Evolutionary conservation across 1,284 basidiomycete species (phyloP).

Genomic region (Rhodotorula sp.): DNA sequence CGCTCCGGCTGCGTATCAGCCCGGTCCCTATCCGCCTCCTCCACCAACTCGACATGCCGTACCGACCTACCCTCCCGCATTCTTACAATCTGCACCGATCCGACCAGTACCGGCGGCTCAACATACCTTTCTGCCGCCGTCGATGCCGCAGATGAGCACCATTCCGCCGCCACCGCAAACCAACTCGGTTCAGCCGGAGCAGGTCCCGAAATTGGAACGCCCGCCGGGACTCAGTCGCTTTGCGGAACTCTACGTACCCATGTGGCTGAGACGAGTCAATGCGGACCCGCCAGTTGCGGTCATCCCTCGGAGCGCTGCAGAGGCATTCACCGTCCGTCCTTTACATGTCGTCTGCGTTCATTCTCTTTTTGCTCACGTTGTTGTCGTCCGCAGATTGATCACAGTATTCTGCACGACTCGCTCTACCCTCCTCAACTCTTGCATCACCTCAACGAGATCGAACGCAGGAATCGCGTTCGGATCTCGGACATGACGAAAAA

Average conservation of each 20-base stretch:
- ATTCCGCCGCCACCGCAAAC: conserved; percentile 1
- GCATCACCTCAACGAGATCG: conserved; percentile 1
- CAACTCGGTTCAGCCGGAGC: not conserved
- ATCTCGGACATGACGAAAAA: not conserved
- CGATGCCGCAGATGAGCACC: not conserved
- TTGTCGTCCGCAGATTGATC: conserved; percentile 13
- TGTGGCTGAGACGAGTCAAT: conserved; percentile 33
- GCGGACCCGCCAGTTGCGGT: conserved; percentile 10
- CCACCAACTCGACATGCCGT: not conserved
- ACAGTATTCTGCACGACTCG: conserved; percentile 12
- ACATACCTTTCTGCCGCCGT: not conserved
- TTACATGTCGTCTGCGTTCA: not conserved
- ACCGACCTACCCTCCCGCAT: no score
- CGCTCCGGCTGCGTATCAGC: not conserved
- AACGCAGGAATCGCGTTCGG: not conserved
- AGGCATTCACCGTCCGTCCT: not conserved
- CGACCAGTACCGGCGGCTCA: not conserved
- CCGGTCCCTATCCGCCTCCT: no score
- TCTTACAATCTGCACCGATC: not conserved
- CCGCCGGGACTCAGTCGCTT: conserved; percentile 21
- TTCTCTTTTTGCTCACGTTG: not conserved
- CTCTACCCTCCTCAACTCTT: conserved; percentile 22
- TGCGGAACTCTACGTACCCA: conserved; percentile 34
- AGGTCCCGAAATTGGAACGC: not conserved
- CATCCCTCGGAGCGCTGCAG: conserved; percentile 1